Evolutionary conservation across 2,329 filamentous ascomycete genomes (phyloP), one percentile per base, ranked within the genome.

Genomic region (Mollisia scopiformis): DNA sequence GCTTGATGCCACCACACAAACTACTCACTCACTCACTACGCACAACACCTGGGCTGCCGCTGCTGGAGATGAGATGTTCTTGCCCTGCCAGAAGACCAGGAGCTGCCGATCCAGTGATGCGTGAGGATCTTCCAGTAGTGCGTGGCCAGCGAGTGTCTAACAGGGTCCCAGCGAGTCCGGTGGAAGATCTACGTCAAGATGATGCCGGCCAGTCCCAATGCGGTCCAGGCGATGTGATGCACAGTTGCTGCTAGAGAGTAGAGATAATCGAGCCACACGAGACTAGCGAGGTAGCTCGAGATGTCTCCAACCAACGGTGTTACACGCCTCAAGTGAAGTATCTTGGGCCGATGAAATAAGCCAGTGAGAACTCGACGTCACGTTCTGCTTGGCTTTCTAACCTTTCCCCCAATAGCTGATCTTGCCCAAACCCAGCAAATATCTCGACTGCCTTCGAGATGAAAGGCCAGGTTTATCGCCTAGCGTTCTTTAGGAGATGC

Each of bases 161-260:
- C 55, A 63, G 47, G 57, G 61, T 30, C 43, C 28, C 43, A 21
- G 47, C 54, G 16, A 55, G 56, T 56, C 59, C 23, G 23, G 56
- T 33, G 31, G 47, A 16, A 57, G 62, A 64, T 64, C 62, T 58
- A 60, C 62, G 59, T 64, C 62, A 64, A 61, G 52, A 55, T 52
- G 43, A 30, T 33, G 28, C 35, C 50, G 43, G 37, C 59, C 62
- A 59, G 51, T 39, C 56, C 59, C 37, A 39, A 57, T 62, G 21
- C 33, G 55, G 55, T 16, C 39, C 47, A 57, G 53, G 58, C 58
- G 54, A 30, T 33, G 51, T 39, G n/a, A 28, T 28, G 30, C 6
- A 13, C 30, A 6, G 30, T 14, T 21, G 37, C 13, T 55, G 54
- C 27, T 55, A 33, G 28, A 21, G 28, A 8, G 14, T 10, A 14